Conservation (phyloP, 495 filamentous ascomycete genomes). For the Penicillium maclennaniae region DNA sequence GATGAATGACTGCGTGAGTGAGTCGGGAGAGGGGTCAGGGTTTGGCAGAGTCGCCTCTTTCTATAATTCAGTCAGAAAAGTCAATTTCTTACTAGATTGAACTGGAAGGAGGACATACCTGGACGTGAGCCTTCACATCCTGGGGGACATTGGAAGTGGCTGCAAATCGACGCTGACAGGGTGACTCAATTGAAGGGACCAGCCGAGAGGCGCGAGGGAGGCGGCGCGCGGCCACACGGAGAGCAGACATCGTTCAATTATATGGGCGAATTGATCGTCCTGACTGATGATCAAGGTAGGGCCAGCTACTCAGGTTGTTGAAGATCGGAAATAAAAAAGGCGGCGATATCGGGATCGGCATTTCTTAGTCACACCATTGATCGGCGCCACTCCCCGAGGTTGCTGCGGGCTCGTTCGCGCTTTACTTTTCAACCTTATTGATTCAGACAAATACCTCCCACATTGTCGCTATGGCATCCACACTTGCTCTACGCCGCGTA, state of each 20-base stretch:
- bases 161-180: constrained; percentile 37
- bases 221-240: constrained; percentile 41
- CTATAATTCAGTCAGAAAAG: constrained; percentile 30
- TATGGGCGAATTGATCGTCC: constrained; percentile 6
- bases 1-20: constrained; percentile 68
- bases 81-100: background rate
- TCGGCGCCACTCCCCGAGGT: constrained; percentile 17
- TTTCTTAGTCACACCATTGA: constrained; percentile 23
- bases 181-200: constrained; percentile 33
- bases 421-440: constrained; percentile 3
- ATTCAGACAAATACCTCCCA: constrained; percentile 3
- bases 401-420: background rate
- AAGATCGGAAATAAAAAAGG: constrained; percentile 19
- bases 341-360: constrained; percentile 37
- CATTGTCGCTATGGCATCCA: constrained; percentile 14
- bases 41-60: constrained; percentile 64
- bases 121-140: constrained; percentile 23
- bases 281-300: background rate
- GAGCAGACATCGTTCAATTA: constrained; percentile 13
- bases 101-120: constrained; percentile 7
- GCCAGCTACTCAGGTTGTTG: constrained; percentile 1
- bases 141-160: constrained; percentile 25
- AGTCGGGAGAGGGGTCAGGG: constrained; percentile 75
- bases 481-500: constrained; percentile 14
- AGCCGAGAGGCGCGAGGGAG: constrained; percentile 32